A percentile compares a stretch with the other conserved stretches of the same genome.
These are phyloP conservation scores for Globisporangium camurandrum DNA, from an alignment of 352 stramenopile genomes.

Conservation along the genomic window DNA sequence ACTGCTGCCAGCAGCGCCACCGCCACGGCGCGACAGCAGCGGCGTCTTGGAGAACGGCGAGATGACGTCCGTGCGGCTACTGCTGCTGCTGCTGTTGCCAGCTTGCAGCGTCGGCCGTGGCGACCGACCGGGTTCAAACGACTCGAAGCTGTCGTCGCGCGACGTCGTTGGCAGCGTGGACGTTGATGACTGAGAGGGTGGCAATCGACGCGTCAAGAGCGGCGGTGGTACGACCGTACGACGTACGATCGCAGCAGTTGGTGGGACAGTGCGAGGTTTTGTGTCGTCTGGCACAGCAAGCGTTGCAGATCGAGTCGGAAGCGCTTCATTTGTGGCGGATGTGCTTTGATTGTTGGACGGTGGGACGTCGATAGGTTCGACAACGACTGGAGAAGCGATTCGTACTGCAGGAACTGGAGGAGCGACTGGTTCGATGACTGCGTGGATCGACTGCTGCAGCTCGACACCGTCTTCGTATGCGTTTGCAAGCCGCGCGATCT, in stretches of 20 bases:
- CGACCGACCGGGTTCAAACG: constrained; percentile 23
- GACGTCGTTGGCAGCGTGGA: neutral
- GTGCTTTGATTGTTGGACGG: neutral
- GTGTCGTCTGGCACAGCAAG: too few relatives aligned
- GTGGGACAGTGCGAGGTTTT: too few relatives aligned
- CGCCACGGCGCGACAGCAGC: constrained; percentile 37
- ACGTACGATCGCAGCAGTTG: neutral
- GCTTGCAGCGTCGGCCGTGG: constrained; percentile 27
- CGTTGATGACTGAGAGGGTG: too few relatives aligned
- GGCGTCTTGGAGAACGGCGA: constrained; percentile 64
- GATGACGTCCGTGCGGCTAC: constrained; percentile 28
- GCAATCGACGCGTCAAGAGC: neutral
- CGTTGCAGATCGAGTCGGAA: neutral
- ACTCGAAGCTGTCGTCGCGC: constrained; percentile 12
- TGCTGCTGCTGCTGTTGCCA: too few relatives aligned
- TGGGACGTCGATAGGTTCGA: neutral
- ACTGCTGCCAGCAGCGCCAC: constrained; percentile 7
- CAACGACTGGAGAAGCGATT: constrained; percentile 1
- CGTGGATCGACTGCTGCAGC: neutral
- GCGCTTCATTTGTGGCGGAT: neutral
- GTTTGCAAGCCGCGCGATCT: constrained; percentile 52
- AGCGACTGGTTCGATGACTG: too few relatives aligned
- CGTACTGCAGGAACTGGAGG: too few relatives aligned
- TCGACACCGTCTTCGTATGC: constrained; percentile 39
- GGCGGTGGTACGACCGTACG: too few relatives aligned